Conservation (phyloP, 2,329 filamentous ascomycete genomes). For the Colletotrichum camelliae region DNA sequence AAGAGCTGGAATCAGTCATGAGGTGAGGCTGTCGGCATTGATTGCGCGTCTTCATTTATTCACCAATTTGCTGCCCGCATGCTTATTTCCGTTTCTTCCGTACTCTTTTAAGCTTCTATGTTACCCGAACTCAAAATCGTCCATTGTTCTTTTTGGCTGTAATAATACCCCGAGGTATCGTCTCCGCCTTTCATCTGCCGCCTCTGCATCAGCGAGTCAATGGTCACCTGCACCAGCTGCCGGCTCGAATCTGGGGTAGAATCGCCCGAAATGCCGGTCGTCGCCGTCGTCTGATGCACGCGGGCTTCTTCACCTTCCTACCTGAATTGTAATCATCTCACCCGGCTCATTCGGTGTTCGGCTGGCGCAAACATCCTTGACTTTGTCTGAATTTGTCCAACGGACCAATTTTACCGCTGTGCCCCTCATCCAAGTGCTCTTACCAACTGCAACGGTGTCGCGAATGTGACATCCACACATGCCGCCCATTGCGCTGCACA, state of each 20-base stretch:
- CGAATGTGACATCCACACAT: background rate
- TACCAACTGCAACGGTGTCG: background rate
- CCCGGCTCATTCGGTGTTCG: background rate
- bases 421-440: background rate
- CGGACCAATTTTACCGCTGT: background rate
- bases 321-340: background rate
- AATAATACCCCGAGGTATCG: background rate
- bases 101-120: background rate
- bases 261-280: constrained; percentile 1
- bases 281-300: background rate
- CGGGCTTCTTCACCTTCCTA: background rate
- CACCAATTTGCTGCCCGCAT: background rate
- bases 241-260: constrained; percentile 8
- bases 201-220: background rate
- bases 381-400: background rate
- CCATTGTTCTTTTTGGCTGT: background rate
- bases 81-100: background rate
- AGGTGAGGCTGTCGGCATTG: background rate
- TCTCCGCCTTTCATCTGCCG: constrained; percentile 11
- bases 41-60: background rate
- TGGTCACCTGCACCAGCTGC: constrained; percentile 6
- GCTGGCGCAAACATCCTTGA: background rate
- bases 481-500: background rate
- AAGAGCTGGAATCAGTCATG: background rate
- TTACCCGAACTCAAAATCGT: background rate